A percentile compares a stretch with the other conserved stretches of the same genome.
Evolutionary conservation across 768 basidiomycete genomes (phyloP).

Genomic region (Russula griseocarnosa): DNA sequence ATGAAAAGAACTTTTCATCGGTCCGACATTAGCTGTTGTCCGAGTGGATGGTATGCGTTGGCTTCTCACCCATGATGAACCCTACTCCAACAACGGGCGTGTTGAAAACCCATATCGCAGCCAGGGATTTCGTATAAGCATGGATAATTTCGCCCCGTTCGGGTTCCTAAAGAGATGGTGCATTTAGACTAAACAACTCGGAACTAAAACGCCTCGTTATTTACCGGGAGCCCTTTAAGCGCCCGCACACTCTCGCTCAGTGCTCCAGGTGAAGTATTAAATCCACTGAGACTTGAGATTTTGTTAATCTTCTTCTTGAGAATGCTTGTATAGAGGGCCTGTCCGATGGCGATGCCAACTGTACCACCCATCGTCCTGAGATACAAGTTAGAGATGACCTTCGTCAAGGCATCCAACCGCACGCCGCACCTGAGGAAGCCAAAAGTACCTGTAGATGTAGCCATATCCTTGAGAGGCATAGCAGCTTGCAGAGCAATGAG

Average conservation of each 20-base stretch:
- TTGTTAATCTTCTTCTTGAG: constrained; percentile 31
- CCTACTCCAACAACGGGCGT: constrained; percentile 35
- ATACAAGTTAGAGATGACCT: constrained; percentile 11
- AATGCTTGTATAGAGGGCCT: constrained; percentile 64
- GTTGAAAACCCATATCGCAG: constrained; percentile 42
- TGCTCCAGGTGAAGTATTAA: constrained; percentile 29
- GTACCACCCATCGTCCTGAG: constrained; percentile 69
- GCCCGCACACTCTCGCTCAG: constrained; percentile 33
- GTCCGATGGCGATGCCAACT: constrained; percentile 67
- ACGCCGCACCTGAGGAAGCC: constrained; percentile 59
- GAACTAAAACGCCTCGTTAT: not conserved
- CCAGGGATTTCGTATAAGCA: constrained; percentile 38
- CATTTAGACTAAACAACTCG: not conserved
- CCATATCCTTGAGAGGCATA: constrained; percentile 87
- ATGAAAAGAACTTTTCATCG: constrained; percentile 35
- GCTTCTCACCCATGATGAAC: constrained; percentile 33
- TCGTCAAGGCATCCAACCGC: not conserved
- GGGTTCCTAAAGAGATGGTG: constrained; percentile 30
- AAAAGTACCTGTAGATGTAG: constrained; percentile 69
- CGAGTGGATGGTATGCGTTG: not conserved
- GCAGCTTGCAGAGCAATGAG: constrained; percentile 76
- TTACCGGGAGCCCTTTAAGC: constrained; percentile 30
- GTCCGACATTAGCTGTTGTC: not conserved
- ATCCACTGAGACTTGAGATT: constrained; percentile 2
- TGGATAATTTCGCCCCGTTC: constrained; percentile 37